Evolutionary conservation across 2,329 filamentous ascomycete species (phyloP).

Genomic region (Calycina marina): DNA sequence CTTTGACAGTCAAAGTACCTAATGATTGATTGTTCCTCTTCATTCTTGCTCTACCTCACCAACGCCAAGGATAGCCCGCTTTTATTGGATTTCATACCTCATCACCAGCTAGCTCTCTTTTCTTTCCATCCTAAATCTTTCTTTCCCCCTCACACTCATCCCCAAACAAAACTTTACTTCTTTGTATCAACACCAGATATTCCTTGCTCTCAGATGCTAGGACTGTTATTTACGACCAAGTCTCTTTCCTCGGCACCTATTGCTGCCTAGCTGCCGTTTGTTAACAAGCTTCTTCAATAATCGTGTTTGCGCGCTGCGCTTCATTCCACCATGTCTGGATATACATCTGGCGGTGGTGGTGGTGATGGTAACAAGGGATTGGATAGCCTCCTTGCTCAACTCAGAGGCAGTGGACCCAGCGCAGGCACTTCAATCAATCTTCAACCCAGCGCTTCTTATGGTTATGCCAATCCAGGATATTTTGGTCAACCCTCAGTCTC

Average conservation of each 20-base stretch:
- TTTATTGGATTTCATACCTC: no score
- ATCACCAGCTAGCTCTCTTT: neutral
- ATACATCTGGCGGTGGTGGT: slow-evolving; percentile 17
- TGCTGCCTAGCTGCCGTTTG: slow-evolving; percentile 18
- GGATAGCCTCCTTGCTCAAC: slow-evolving; percentile 22
- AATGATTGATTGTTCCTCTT: no score
- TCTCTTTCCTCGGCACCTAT: slow-evolving; percentile 9
- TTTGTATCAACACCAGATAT: neutral
- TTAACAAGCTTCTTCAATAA: slow-evolving; percentile 18
- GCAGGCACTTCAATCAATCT: slow-evolving; percentile 1
- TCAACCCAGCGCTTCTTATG: neutral
- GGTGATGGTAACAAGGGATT: no score
- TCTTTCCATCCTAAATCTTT: no score
- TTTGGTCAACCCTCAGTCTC: slow-evolving; percentile 30
- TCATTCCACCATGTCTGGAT: slow-evolving; percentile 23
- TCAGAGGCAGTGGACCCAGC: slow-evolving; percentile 18
- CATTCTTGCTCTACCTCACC: no score
- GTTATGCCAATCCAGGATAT: slow-evolving; percentile 15
- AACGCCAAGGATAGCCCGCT: no score
- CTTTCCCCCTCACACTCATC: no score
- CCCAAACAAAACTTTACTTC: no score
- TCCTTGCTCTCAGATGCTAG: neutral
- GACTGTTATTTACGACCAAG: slow-evolving; percentile 2
- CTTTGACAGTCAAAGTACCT: no score
- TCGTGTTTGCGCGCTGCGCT: slow-evolving; percentile 14